Evolutionary conservation across 2,329 filamentous ascomycete genomes (phyloP), one percentile per base, ranked within the genome.

Genomic region (Epichloe festucae): DNA sequence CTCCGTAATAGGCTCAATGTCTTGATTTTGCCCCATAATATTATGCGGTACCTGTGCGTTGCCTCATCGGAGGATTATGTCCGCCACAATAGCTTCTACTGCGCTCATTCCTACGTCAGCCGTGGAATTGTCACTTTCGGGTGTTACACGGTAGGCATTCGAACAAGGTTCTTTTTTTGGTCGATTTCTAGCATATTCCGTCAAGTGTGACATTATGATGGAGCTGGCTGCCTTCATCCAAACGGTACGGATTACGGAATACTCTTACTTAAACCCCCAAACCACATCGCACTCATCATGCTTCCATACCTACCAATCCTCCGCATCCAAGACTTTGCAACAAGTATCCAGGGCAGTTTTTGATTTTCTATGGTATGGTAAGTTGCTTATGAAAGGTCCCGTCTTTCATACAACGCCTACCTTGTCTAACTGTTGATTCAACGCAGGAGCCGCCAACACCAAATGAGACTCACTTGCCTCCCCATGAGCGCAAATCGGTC

Each of bases 91-190:
- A n/a, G 10, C 15, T 15, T 35, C 27, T 15, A 14, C 12, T 34
- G 43, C 35, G 23, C n/a, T 51, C 49, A 51, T 51, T 3, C 19
- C 43, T 38, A 51, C 50, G 50, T 52, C 50, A 52, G 15, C 39
- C 40, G 31, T 43, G 34, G 21, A n/a, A 34, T 34, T 31, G 23
- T 50, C 42, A 50, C 42, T 50, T 45, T 34, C 19, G 5, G 4
- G 34, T 44, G 35, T 27, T 15, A 46, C 48, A 50, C 6, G 31
- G 14, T 39, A 19, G 14, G 10, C 31, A 19, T 38, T 38, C 14
- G 8, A 17, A 44, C 14, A 17, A 21, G 23, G 7, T 23, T 7
- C 4, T 50, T 36, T 15, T n/a, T 8, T 1, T 1, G 11, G 17
- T 34, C 11, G 34, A 43, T 19, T 17, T 19, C 6, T 50, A 27